These are phyloP conservation scores for Candida glaebosa DNA, from an alignment of 805 yeast species.

Conservation along the genomic window DNA sequence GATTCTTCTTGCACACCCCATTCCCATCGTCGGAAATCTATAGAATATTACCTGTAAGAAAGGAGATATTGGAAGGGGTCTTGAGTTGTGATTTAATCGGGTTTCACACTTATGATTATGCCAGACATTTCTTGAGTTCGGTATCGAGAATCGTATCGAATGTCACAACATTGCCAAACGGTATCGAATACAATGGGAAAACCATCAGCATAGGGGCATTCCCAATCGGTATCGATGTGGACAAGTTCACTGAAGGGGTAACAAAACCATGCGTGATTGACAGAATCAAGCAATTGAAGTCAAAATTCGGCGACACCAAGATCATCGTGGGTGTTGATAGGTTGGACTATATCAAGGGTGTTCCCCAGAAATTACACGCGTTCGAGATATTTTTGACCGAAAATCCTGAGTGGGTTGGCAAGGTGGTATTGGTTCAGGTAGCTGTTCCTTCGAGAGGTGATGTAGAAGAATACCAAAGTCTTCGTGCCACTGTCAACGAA, in stretches of 20 bases:
- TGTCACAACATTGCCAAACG: slow-evolving; percentile 84
- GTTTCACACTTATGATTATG: slow-evolving; percentile 98
- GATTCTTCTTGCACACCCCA: slow-evolving; percentile 95
- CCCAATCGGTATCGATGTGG: slow-evolving; percentile 99
- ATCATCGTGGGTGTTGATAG: slow-evolving; percentile 96
- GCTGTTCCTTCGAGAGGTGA: slow-evolving; percentile 98
- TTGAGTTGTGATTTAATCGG: slow-evolving; percentile 93
- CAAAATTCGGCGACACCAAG: slow-evolving; percentile 71
- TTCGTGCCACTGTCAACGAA: slow-evolving; percentile 93
- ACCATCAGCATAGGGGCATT: slow-evolving; percentile 89
- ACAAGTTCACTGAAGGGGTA: slow-evolving; percentile 80
- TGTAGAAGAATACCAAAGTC: slow-evolving; percentile 93
- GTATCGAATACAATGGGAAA: slow-evolving; percentile 73
- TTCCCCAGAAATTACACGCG: slow-evolving; percentile 95
- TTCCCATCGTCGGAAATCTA: slow-evolving; percentile 97
- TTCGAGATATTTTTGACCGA: slow-evolving; percentile 87
- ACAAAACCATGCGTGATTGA: slow-evolving; percentile 56
- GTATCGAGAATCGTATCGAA: slow-evolving; percentile 75
- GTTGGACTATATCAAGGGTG: slow-evolving; percentile 95
- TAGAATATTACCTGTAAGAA: slow-evolving; percentile 91
- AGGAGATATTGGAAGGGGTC: slow-evolving; percentile 88
- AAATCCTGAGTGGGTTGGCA: slow-evolving; percentile 98
- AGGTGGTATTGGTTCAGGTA: slow-evolving; percentile 90
- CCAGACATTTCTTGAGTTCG: slow-evolving; percentile 89
- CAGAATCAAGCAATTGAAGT: slow-evolving; percentile 59